Percentiles rank a stretch among this genome's conserved stretches.
phyloP scores from a whole-genome alignment of 108 stramenopile species.

The Nannochloropsis gaditana region DNA sequence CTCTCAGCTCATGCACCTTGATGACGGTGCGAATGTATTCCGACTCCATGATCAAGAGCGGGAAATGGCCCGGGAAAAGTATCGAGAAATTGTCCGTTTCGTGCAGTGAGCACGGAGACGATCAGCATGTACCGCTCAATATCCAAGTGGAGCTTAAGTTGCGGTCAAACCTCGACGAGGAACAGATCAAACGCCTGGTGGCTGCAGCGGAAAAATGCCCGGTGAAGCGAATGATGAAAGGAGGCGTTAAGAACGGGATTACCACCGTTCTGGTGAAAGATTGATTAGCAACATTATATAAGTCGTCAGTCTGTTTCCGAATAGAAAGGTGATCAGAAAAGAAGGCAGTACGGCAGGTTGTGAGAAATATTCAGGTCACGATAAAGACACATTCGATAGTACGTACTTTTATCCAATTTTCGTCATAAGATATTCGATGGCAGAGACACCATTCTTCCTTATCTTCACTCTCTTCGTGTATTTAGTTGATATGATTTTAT shows the following conservation, averaged over 20 bases:
- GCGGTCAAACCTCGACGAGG: neutral
- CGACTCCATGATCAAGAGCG: constrained; percentile 3
- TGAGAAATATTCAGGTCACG: too few species aligned
- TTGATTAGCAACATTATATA: neutral
- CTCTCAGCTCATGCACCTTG: neutral
- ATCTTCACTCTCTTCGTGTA: too few species aligned
- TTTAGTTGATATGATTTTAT: too few species aligned
- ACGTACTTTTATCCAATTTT: too few species aligned
- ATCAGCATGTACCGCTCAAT: neutral
- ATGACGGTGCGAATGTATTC: constrained; percentile 8
- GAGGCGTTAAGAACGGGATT: neutral
- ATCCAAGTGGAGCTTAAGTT: neutral
- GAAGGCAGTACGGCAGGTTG: too few species aligned
- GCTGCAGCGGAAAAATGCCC: constrained; percentile 2
- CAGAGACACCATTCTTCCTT: too few species aligned
- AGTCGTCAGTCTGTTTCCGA: too few species aligned
- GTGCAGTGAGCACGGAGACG: constrained; percentile 16
- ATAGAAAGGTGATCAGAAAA: too few species aligned
- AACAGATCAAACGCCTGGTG: constrained; percentile 4
- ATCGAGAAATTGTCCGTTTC: neutral
- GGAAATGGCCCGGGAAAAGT: neutral
- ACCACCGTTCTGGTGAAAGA: neutral
- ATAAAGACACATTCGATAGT: too few species aligned
- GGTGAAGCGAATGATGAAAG: neutral
- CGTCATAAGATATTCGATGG: too few species aligned